phyloP scores from a whole-genome alignment of 495 filamentous ascomycete genomes.

The Geoglossum glabrum region DNA sequence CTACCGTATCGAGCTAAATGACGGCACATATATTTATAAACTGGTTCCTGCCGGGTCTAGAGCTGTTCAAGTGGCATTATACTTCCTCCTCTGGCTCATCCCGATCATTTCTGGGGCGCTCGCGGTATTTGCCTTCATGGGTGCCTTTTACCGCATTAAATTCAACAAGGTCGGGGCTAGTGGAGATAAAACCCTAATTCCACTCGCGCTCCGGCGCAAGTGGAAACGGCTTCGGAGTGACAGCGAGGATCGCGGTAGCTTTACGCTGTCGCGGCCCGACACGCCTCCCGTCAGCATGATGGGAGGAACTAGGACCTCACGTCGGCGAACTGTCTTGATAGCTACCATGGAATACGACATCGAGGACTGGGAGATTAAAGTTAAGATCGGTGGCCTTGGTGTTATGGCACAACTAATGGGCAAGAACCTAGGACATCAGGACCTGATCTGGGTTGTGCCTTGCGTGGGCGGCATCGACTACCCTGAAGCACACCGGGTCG shows the following conservation, averaged over 20 bases:
- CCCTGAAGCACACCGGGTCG: slow-evolving; percentile 35
- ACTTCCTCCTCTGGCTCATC: slow-evolving; percentile 15
- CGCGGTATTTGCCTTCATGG: slow-evolving; percentile 16
- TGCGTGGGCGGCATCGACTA: slow-evolving; percentile 50
- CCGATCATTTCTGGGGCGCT: slow-evolving; percentile 12
- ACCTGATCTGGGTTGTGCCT: slow-evolving; percentile 62
- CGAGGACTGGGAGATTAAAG: slow-evolving; percentile 17
- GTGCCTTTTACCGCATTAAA: slow-evolving; percentile 20
- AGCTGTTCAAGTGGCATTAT: slow-evolving; percentile 15
- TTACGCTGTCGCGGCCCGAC: background rate
- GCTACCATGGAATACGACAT: slow-evolving; percentile 9
- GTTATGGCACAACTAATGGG: slow-evolving; percentile 48
- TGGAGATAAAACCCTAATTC: background rate
- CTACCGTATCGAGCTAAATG: slow-evolving; percentile 15
- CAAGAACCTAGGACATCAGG: slow-evolving; percentile 43
- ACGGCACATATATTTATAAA: slow-evolving; percentile 13
- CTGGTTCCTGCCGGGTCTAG: slow-evolving; percentile 15
- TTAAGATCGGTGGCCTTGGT: slow-evolving; percentile 11
- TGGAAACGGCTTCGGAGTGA: background rate
- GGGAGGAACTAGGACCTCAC: background rate
- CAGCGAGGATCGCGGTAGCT: background rate
- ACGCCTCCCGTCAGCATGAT: background rate
- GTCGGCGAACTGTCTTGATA: slow-evolving; percentile 4
- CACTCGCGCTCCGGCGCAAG: background rate
- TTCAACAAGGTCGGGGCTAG: slow-evolving; percentile 20